Evolutionary conservation across 1,284 basidiomycete genomes (phyloP), one percentile per base, ranked within the genome.

Genomic region (Xanthoconium separans): DNA sequence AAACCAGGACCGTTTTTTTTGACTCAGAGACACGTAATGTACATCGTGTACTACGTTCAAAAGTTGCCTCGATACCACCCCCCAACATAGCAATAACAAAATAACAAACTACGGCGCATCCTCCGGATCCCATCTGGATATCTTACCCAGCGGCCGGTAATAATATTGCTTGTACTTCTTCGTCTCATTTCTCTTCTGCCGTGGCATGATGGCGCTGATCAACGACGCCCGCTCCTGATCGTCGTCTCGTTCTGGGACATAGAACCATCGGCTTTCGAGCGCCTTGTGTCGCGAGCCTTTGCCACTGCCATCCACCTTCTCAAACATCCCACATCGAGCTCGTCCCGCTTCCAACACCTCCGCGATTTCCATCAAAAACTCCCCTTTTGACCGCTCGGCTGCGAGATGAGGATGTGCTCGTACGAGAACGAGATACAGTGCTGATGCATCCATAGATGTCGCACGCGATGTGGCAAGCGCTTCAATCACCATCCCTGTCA

Each of bases 161-260:
- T 90, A 91, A 71, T 91, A 91, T 67, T 89, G 85, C 68, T 91
- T 91, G 58, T 85, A 86, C 71, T 87, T 85, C 77, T 84, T 89
- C 66, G 87, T 89, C 70, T 82, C 86, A 47, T 70, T 83, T 53
- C 89, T 72, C 70, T 89, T 89, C 53, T 77, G 85, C 16, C 86
- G 80, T 3, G 86, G 85, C 84, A 89, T 87, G 75, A 89, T 82
- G 56, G 81, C 83, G 57, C 74, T 69, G 50, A 89, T 78, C 50
- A 90, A 69, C 55, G 72, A 70, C 41, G 87, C 87, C 15, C 88
- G 78, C 56, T 89, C 88, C 55, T 75, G 73, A 65, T 91, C 87
- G 58, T 78, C 75, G 62, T 91, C 88, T 59, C 73, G 65, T 61
- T 89, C 85, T 0, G 88, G 83, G 11, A 87, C 79, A 64, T 91